Evolutionary conservation across 805 yeast species (phyloP).

Genomic region (Saccharomycopsis sp.): DNA sequence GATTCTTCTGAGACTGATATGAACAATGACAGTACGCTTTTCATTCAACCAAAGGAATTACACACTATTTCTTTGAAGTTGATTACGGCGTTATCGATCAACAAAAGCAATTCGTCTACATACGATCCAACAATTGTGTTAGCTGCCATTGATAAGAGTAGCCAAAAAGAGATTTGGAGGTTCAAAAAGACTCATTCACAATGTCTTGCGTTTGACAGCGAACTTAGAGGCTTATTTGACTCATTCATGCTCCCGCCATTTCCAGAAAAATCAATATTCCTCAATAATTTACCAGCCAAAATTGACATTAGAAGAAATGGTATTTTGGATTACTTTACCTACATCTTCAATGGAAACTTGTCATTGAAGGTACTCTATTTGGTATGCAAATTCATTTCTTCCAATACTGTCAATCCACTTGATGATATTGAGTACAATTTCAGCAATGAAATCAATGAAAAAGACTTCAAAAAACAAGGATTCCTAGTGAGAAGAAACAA

Average conservation of each 20-base stretch:
- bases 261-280: slow-evolving; percentile 56
- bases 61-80: slow-evolving; percentile 41
- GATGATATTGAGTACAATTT: slow-evolving; percentile 36
- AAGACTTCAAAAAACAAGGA: slow-evolving; percentile 55
- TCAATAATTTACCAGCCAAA: slow-evolving; percentile 50
- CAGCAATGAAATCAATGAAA: slow-evolving; percentile 23
- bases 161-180: slow-evolving; percentile 64
- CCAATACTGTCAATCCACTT: slow-evolving; percentile 55
- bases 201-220: slow-evolving; percentile 51
- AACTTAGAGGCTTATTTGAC: slow-evolving; percentile 39
- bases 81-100: slow-evolving; percentile 37
- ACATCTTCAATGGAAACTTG: slow-evolving; percentile 32
- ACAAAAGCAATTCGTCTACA: slow-evolving; percentile 32
- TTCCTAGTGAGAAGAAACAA: slow-evolving; percentile 54
- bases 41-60: slow-evolving; percentile 52
- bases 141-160: slow-evolving; percentile 51
- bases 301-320: slow-evolving; percentile 51
- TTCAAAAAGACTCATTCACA: slow-evolving; percentile 56
- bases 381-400: slow-evolving; percentile 57
- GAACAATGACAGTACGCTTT: slow-evolving; percentile 36
- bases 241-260: slow-evolving; percentile 42
- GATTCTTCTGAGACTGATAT: neutral
- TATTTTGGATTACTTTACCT: slow-evolving; percentile 49
- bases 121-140: slow-evolving; percentile 57
- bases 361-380: slow-evolving; percentile 43